A percentile compares a stretch with the other conserved stretches of the same genome.
phyloP scores from a whole-genome alignment of 805 yeast species.

The Starmerella potacharoeniae region DNA sequence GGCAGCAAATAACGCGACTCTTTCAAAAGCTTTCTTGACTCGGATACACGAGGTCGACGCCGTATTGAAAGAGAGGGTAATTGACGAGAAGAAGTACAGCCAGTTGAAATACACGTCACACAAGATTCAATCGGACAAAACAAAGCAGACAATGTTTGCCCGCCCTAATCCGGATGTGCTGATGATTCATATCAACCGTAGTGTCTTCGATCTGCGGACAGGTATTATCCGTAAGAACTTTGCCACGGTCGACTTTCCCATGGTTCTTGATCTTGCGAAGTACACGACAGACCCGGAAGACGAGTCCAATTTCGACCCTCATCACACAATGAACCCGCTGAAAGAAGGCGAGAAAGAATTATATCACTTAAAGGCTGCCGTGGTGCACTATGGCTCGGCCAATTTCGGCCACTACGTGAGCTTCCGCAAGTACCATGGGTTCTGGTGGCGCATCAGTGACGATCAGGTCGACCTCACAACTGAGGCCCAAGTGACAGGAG shows the following conservation, averaged over 20 bases:
- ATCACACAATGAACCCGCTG: constrained; percentile 49
- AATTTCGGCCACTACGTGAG: constrained; percentile 96
- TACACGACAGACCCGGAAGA: constrained; percentile 54
- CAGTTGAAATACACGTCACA: constrained; percentile 61
- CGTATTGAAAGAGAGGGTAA: constrained; percentile 54
- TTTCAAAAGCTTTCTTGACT: constrained; percentile 28
- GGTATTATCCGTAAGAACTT: constrained; percentile 76
- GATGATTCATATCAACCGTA: constrained; percentile 80
- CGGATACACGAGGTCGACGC: constrained; percentile 40
- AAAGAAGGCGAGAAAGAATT: constrained; percentile 7
- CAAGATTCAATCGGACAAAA: constrained; percentile 64
- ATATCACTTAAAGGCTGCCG: constrained; percentile 72
- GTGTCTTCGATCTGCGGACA: constrained; percentile 81
- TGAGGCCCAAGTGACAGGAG: constrained; percentile 65
- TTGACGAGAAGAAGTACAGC: constrained; percentile 70
- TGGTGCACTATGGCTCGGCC: constrained; percentile 90
- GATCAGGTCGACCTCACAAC: constrained; percentile 71
- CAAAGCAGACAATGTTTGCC: constrained; percentile 69
- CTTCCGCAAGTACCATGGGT: constrained; percentile 65
- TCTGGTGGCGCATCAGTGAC: constrained; percentile 95
- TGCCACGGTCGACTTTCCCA: constrained; percentile 69
- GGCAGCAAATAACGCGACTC: not conserved
- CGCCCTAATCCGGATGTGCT: constrained; percentile 59
- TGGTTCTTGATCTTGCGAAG: constrained; percentile 51
- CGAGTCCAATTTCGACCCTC: constrained; percentile 69